Percentiles rank a stretch among this genome's conserved stretches.
Conservation (phyloP, 192 early-diverging fungal species). For the Linnemannia exigua region DNA sequence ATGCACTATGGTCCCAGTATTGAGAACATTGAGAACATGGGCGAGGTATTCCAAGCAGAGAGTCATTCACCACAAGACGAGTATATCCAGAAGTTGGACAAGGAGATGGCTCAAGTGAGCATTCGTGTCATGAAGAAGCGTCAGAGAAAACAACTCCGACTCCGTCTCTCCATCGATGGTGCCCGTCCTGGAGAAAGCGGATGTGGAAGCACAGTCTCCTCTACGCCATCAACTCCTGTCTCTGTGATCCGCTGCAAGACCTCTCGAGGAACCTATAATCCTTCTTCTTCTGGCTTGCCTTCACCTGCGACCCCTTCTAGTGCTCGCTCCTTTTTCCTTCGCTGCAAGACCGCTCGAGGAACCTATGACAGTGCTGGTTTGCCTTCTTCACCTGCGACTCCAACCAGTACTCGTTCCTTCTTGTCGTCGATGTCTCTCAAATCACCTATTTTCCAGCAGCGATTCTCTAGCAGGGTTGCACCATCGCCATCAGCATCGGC, state of each 20-base stretch:
- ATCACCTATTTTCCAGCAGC: not conserved
- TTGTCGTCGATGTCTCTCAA: not conserved
- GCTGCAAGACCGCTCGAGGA: conserved; percentile 10
- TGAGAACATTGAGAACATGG: conserved; percentile 33
- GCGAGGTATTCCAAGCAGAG: not conserved
- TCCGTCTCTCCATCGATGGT: not conserved
- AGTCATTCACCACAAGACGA: not conserved
- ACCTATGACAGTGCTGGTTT: not conserved
- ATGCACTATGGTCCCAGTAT: conserved; percentile 27
- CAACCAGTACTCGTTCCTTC: not conserved
- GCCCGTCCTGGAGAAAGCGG: too few relatives aligned
- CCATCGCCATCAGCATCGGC: not conserved
- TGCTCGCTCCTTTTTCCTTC: not conserved
- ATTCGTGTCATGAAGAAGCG: not conserved
- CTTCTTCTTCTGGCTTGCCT: not conserved
- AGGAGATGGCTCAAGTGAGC: not conserved
- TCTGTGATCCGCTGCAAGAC: conserved; percentile 8
- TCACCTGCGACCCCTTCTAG: not conserved
- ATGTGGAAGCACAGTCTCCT: not conserved
- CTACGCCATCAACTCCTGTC: not conserved
- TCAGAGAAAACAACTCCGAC: not conserved
- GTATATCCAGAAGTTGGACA: not conserved
- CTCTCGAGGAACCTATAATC: not conserved
- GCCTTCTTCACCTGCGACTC: not conserved
- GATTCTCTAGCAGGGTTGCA: not conserved